Base-by-base conservation (phyloP, 768 basidiomycete genomes). In the Tylopilus sp. region DNA sequence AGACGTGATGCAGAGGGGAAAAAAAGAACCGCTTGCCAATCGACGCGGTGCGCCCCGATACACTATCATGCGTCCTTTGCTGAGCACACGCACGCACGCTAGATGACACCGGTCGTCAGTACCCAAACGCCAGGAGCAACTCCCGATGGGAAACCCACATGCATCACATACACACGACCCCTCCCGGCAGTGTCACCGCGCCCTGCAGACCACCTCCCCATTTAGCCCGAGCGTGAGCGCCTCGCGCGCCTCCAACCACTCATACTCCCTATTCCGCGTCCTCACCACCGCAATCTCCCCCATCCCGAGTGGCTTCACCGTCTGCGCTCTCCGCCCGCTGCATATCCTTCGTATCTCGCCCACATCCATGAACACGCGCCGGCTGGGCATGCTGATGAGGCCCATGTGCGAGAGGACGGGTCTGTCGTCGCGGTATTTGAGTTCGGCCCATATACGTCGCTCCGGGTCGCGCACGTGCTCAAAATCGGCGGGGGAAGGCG, bases 211-310 rank as follows among this genome's bases (percentile, higher is more conserved):
- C 7, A 97, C 82, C 71, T 98, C 95, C 6, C 95, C 95, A 3
- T 81, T 75, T 8, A 94, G 56, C 45, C 81, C 83, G 63, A 91
- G 65, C 68, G 82, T 75, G 62, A 95, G 69, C 6, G 95, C 95
- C 69, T 99, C 95, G 68, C 95, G 77, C 6, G 93, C 95, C 68
- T 99, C 95, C 61, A 97, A 58, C 85, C 90, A 98, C 64, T 87
- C 85, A 54, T 88, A 73, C 64, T 88, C 83, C 71, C 73, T 81
- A 60, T 76, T 78, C 58, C 76, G 76, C 44, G 88, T 92, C 69
- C 74, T 79, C 17, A 99, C 82, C 10, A 98, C 81, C 20, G 90
- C 88, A 57, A 98, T 82, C 73, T 99, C 97, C 17, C 97, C 95
- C 77, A 98, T 81, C 0, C 87, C 86, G 48, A 98, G 74, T 0